Base-by-base conservation (phyloP, 2,329 filamentous ascomycete species). In the Biscogniauxia marginata region DNA sequence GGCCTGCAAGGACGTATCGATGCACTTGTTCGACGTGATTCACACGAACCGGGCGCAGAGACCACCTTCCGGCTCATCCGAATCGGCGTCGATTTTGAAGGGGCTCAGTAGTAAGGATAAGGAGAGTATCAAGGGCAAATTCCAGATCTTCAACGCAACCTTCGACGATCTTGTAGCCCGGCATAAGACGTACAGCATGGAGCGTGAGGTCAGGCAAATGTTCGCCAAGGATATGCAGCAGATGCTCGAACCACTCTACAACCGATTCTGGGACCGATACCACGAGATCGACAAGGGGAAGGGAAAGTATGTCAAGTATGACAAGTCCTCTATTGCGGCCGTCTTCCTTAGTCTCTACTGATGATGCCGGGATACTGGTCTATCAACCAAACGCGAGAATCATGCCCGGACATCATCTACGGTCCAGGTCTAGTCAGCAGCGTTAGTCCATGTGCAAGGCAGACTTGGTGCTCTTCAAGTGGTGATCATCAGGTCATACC, bases 261-360 rank as follows among this genome's bases (percentile, higher is more conserved):
- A 89, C 60, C 84, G 95, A 47, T 99, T 99, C 75, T 98, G 91
- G 86, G 95, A 98, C 74, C 84, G 93, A 23, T 99, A 99, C 71
- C 93, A 97, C 71, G 95, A 98, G 75, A 87, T 98, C 62, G 93
- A 98, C 75, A 97, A 96, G 78, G 95, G 95, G 57, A 96, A 93
- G 76, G 93, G 93, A 65, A 99, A 99, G 75, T 96, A 98, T 74
- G 92, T 96, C 72, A 97, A 96, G 77, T 98, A 96, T 72, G 93
- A 97, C 77, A 97, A 97, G 79, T 80, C 81, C 44, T 84, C 86
- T 49, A 87, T 99, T 67, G 85, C 89, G 48, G 84, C 84, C 20
- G 79, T 88, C 8, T 87, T 87, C 66, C 67, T 77, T 52, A 82
- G 79, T 52, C 71, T 86, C 23, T 80, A 78, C 60, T 80, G 59